Conservation (phyloP, 768 basidiomycete species). For the Termitomyces sp. region DNA sequence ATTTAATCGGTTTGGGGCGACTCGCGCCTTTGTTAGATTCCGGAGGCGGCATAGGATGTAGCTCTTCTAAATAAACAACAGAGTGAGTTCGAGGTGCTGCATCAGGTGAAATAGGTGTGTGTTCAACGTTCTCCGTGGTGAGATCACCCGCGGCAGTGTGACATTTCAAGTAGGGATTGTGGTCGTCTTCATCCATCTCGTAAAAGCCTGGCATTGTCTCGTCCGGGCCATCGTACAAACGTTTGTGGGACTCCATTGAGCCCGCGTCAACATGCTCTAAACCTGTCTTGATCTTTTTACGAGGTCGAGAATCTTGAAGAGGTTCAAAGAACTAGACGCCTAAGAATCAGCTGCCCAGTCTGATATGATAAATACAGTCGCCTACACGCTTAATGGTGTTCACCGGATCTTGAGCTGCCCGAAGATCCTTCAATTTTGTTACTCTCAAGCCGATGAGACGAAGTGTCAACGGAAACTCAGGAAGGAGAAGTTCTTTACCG, state of each 20-base stretch:
- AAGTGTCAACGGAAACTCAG: constrained; percentile 76
- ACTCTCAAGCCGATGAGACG: constrained; percentile 86
- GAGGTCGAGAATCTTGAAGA: constrained; percentile 25
- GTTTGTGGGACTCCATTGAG: constrained; percentile 8
- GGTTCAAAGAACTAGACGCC: constrained; percentile 55
- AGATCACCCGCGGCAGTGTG: constrained; percentile 16
- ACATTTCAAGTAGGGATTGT: constrained; percentile 17
- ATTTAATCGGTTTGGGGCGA: not conserved
- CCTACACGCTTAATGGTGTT: constrained; percentile 74
- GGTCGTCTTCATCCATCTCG: constrained; percentile 45
- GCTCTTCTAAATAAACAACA: not conserved
- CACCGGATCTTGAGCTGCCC: constrained; percentile 32
- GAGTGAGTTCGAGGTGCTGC: constrained; percentile 18
- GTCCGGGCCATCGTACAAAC: constrained; percentile 17
- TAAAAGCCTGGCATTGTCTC: constrained; percentile 53
- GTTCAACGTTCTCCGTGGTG: constrained; percentile 2
- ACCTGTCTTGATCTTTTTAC: constrained; percentile 40
- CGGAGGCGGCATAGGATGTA: not conserved
- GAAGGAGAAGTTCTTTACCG: constrained; percentile 77
- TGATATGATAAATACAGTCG: constrained; percentile 1
- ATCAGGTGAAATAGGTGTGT: not conserved
- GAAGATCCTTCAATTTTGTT: constrained; percentile 85
- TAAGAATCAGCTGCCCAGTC: not conserved
- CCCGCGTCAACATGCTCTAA: constrained; percentile 18
- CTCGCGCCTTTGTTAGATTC: not conserved